Base-by-base conservation (phyloP, 2,329 filamentous ascomycete genomes). In the Ceratocystis huliohia region DNA sequence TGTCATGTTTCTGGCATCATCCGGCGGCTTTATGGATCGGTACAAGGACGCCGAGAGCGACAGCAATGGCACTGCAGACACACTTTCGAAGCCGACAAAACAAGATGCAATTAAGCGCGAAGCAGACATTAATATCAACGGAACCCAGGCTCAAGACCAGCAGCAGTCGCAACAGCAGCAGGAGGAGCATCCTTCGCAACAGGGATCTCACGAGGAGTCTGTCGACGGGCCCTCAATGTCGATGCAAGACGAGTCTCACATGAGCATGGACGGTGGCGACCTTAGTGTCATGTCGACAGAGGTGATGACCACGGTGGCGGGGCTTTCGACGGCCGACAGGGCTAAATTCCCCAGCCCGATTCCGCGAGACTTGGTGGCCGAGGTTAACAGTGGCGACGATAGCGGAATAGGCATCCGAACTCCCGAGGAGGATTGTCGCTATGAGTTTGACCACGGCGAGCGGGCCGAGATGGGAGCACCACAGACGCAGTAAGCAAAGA, bases 1-100 rank as follows among this genome's bases (percentile, higher is more conserved):
- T 89, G 85, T 91, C 63, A 82, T 88, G 67, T 96, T 95, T 82
- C 80, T 96, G 70, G 91, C 90, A 0, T 91, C 95, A 72, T 87
- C 92, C 71, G 93, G 92, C 63, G 93, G 93, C 0, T 96, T 96
- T 73, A 86, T 96, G 78, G 80, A 81, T 70, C 81, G 63, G 5
- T 68, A 81, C 67, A 82, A 78, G 69, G 6, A 76, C 75, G 3
- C 75, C 75, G n/a, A 56, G 46, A 25, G 15, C 15, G n/a, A 22
- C 7, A 22, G n/a, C 37, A 25, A 22, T 2, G 6, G 15, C n/a
- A 22, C 17, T 30, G 22, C 7, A 53, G 56, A 20, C 15, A 37
- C 28, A 6, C 17, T 59, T 7, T 28, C 20, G 1, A 59, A 25
- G 6, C 56, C 28, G 56, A n/a, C 56, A 30, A 30, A 59, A 8